Conservation (phyloP, 768 basidiomycete species). For the Lactarius akahatsu region DNA sequence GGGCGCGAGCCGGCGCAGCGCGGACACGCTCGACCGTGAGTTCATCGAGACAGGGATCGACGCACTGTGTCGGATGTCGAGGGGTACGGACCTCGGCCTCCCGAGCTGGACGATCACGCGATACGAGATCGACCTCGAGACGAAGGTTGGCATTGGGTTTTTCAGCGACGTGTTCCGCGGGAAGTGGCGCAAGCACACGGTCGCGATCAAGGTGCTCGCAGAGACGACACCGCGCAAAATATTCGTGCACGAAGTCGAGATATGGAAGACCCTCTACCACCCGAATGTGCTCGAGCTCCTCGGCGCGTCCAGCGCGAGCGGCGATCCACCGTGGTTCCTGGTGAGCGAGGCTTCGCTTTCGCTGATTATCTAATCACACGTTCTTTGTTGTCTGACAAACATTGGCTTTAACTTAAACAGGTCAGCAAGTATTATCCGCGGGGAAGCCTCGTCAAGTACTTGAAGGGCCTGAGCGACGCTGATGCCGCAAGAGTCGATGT, state of each 20-base stretch:
- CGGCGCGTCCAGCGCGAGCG: constrained; percentile 72
- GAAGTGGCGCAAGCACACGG: constrained; percentile 61
- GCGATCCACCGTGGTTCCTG: constrained; percentile 74
- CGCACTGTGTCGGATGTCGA: constrained; percentile 62
- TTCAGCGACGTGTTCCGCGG: constrained; percentile 81
- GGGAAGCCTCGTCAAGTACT: constrained; percentile 60
- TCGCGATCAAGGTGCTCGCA: constrained; percentile 73
- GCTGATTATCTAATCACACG: constrained; percentile 28
- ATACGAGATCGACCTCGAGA: constrained; percentile 73
- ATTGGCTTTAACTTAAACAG: not conserved
- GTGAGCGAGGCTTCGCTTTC: constrained; percentile 18
- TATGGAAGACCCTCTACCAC: constrained; percentile 71
- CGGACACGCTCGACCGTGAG: constrained; percentile 60
- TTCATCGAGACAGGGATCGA: constrained; percentile 75
- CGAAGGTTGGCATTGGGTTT: constrained; percentile 68
- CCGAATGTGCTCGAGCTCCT: constrained; percentile 69
- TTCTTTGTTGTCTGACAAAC: not conserved
- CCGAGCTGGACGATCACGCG: constrained; percentile 81
- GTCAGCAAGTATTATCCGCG: constrained; percentile 72
- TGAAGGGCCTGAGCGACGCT: constrained; percentile 39
- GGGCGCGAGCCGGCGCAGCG: constrained; percentile 23
- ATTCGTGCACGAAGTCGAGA: constrained; percentile 67
- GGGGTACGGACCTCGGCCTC: constrained; percentile 36
- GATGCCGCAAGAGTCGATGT: constrained; percentile 44
- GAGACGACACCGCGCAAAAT: constrained; percentile 58